Base-by-base conservation (phyloP, 2,329 filamentous ascomycete species). In the Ophiostoma sp. region DNA sequence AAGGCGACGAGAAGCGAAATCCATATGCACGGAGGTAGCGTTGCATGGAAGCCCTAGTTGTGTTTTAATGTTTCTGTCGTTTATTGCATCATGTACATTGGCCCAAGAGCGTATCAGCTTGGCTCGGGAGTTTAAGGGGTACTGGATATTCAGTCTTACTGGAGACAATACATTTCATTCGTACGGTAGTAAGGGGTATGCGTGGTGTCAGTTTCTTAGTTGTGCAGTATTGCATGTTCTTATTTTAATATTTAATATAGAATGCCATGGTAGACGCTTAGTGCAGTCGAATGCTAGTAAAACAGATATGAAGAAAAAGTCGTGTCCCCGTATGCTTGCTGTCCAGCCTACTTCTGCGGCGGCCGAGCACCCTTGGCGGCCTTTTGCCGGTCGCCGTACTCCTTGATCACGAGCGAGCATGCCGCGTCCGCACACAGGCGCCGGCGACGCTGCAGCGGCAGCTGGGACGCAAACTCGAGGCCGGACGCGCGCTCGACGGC, bases 401-500 rank as follows among this genome's bases (percentile, higher is more conserved):
- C 92, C 77, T 88, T 89, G 69, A 98, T 89, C 67, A 95, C 82
- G 69, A 98, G 81, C 5, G 90, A 86, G 78, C 95, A 99, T 71
- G 83, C 85, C n/a, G 93, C 85, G 76, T 99, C 94, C 72, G 91
- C 83, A 78, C 95, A 99, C 67, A 99, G 81, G 70, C 89, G 85
- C 80, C 87, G 93, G 75, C 91, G 84, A 73, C 93, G 85, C 75
- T 87, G 82, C 2, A 83, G 77, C 5, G 93, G 90, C 76, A 99
- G 79, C 80, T 94, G 90, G 27, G 84, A 83, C 41, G 92, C 92
- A 79, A 99, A 99, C 77, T 97, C 93, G 74, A 99, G 81, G 4
- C 95, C 95, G 72, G 90, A 93, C 1, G 95, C 94, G 72, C 93
- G 85, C 85, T 99, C 95, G 47, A 99, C 88, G 9, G 89, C 90